These are phyloP conservation scores for Tetrapisispora arboricola DNA, from an alignment of 805 yeast genomes.

Conservation along the genomic window DNA sequence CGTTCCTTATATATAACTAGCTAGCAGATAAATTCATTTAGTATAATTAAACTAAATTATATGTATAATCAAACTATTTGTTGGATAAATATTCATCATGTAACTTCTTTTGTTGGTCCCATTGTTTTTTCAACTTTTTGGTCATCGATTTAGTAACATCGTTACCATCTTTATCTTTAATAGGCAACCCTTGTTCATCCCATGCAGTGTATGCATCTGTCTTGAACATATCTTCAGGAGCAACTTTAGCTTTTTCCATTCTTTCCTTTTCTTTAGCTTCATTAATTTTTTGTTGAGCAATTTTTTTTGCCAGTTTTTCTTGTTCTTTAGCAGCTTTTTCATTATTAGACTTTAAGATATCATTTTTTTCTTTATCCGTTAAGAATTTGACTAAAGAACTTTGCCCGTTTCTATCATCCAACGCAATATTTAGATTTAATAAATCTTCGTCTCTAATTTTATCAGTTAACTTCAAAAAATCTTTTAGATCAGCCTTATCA, in stretches of 20 bases:
- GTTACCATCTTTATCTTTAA: conserved; percentile 64
- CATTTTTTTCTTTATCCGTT: conserved; percentile 56
- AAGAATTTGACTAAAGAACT: conserved; percentile 80
- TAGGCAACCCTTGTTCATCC: conserved; percentile 82
- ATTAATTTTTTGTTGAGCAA: conserved; percentile 42
- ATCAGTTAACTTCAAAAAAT: conserved; percentile 64
- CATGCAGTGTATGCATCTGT: conserved; percentile 56
- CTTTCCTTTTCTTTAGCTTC: conserved; percentile 57
- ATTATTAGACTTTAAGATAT: conserved; percentile 44
- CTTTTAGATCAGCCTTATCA: conserved; percentile 38
- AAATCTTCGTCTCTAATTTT: conserved; percentile 60
- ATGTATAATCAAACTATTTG: background rate
- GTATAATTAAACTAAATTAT: too few relatives aligned
- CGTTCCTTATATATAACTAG: conserved; percentile 2
- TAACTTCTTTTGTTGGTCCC: conserved; percentile 72
- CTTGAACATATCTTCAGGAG: conserved; percentile 68
- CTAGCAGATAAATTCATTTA: background rate
- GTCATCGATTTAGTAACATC: conserved; percentile 76
- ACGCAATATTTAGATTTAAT: conserved; percentile 64
- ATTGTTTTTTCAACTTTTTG: conserved; percentile 73
- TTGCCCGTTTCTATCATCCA: conserved; percentile 80
- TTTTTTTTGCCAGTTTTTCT: conserved; percentile 33
- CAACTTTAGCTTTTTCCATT: conserved; percentile 52
- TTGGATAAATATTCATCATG: conserved; percentile 48
- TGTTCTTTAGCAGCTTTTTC: conserved; percentile 42